Conservation (phyloP, 2,329 filamentous ascomycete species). For the Stagonosporopsis chrysanthemi region DNA sequence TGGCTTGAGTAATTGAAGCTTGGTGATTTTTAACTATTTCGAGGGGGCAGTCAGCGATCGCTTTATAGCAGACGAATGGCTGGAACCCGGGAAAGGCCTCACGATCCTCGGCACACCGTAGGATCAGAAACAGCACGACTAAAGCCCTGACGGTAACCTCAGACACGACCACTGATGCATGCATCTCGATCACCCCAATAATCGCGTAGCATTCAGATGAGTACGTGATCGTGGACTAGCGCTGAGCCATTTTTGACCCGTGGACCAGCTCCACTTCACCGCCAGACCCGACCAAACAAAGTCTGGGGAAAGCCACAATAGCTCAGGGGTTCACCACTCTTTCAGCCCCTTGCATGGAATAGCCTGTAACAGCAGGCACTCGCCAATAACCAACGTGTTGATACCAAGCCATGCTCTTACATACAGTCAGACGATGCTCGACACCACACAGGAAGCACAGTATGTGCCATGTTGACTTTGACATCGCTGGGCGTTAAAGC, state of each 20-base stretch:
- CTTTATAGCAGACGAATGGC: constrained; percentile 41
- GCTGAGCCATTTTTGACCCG: constrained; percentile 43
- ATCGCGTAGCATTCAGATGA: constrained; percentile 30
- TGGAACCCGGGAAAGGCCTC: constrained; percentile 21
- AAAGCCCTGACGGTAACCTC: constrained; percentile 37
- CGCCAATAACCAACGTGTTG: constrained; percentile 19
- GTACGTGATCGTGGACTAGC: constrained; percentile 34
- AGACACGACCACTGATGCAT: constrained; percentile 39
- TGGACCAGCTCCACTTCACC: constrained; percentile 39
- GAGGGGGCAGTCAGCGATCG: constrained; percentile 34
- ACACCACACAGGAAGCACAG: constrained; percentile 22
- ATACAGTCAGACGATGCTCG: constrained; percentile 16
- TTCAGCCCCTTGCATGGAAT: constrained; percentile 30
- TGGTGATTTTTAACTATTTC: constrained; percentile 36
- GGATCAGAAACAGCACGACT: constrained; percentile 39
- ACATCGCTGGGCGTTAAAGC: constrained; percentile 18
- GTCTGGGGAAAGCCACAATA: constrained; percentile 39
- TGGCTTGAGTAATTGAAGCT: constrained; percentile 32
- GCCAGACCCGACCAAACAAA: constrained; percentile 39
- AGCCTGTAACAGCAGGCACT: constrained; percentile 25
- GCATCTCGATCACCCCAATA: constrained; percentile 44
- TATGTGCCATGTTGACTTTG: constrained; percentile 14
- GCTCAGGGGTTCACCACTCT: constrained; percentile 37
- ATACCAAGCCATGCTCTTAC: constrained; percentile 4
- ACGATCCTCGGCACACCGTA: constrained; percentile 43